A percentile compares a stretch with the other conserved stretches of the same genome.
Conservation (phyloP, 805 yeast genomes). For the Kodamaea leandrae region DNA sequence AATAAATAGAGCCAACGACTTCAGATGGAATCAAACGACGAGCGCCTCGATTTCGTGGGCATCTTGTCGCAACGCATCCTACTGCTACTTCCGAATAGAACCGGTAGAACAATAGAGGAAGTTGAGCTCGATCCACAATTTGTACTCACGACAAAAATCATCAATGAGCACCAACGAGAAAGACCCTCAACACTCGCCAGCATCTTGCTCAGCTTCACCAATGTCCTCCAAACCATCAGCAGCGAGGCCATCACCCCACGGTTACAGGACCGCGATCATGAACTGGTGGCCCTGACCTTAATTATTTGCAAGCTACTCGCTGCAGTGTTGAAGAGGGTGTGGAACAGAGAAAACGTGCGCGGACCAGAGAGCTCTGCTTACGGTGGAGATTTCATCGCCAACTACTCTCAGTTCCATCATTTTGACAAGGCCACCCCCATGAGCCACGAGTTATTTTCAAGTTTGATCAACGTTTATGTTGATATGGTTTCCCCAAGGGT, state of each 20-base stretch:
- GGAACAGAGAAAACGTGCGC: slow-evolving; percentile 24
- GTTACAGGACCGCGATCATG: slow-evolving; percentile 29
- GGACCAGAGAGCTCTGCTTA: slow-evolving; percentile 4
- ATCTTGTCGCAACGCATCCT: slow-evolving; percentile 29
- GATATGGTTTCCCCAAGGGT: slow-evolving; percentile 30
- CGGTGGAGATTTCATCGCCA: slow-evolving; percentile 10
- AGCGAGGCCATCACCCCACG: slow-evolving; percentile 20
- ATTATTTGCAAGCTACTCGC: slow-evolving; percentile 31
- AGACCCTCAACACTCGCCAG: slow-evolving; percentile 18
- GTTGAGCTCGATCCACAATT: slow-evolving; percentile 43
- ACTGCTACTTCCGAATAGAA: slow-evolving; percentile 35
- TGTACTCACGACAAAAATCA: slow-evolving; percentile 28
- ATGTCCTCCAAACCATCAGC: slow-evolving; percentile 23
- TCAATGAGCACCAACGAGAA: slow-evolving; percentile 19
- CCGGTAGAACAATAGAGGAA: slow-evolving; percentile 38
- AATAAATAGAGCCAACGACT: no score
- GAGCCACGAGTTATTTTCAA: slow-evolving; percentile 15
- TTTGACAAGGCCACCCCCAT: slow-evolving; percentile 30
- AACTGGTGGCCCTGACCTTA: slow-evolving; percentile 30
- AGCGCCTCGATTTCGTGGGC: slow-evolving; percentile 19
- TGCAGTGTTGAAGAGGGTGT: slow-evolving; percentile 25
- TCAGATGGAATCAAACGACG: slow-evolving; percentile 3
- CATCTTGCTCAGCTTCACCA: slow-evolving; percentile 23
- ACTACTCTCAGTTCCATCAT: slow-evolving; percentile 28
- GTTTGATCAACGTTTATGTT: slow-evolving; percentile 29